phyloP scores from a whole-genome alignment of 805 yeast genomes.

The Candida suzukii region DNA sequence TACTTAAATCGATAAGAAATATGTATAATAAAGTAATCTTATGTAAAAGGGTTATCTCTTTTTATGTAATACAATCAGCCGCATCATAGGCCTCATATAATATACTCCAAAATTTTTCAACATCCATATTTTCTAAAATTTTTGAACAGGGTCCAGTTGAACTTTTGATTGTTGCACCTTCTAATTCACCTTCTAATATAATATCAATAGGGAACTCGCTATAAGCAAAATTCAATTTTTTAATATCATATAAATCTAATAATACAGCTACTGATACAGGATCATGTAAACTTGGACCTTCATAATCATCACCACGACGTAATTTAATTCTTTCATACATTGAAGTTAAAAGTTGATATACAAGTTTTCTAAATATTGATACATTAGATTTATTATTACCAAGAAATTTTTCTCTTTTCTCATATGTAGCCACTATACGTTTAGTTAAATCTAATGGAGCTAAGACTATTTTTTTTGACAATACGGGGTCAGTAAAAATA shows the following conservation, averaged over 20 bases:
- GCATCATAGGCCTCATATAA: slow-evolving; percentile 29
- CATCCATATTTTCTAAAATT: slow-evolving; percentile 33
- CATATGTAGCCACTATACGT: slow-evolving; percentile 44
- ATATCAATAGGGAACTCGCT: slow-evolving; percentile 12
- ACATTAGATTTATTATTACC: slow-evolving; percentile 27
- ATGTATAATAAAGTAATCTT: too few relatives aligned
- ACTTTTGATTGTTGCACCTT: slow-evolving; percentile 17
- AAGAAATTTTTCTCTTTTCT: slow-evolving; percentile 31
- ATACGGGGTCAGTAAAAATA: slow-evolving; percentile 39
- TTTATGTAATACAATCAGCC: too few relatives aligned
- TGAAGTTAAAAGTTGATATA: slow-evolving; percentile 45
- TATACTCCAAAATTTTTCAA: slow-evolving; percentile 38
- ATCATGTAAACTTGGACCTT: slow-evolving; percentile 78
- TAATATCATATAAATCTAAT: slow-evolving; percentile 33
- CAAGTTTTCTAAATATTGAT: slow-evolving; percentile 44
- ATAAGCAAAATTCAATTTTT: slow-evolving; percentile 14
- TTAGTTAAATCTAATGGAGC: slow-evolving; percentile 69
- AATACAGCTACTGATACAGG: slow-evolving; percentile 64
- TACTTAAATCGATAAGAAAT: too few relatives aligned
- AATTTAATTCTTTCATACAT: slow-evolving; percentile 40
- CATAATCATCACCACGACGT: slow-evolving; percentile 30
- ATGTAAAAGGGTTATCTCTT: too few relatives aligned
- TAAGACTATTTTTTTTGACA: slow-evolving; percentile 44
- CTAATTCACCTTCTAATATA: slow-evolving; percentile 17
- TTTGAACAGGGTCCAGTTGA: slow-evolving; percentile 25